These are phyloP conservation scores for Henckelia pumila DNA, from an alignment of 257 asterid species.

Conservation along the genomic window DNA sequence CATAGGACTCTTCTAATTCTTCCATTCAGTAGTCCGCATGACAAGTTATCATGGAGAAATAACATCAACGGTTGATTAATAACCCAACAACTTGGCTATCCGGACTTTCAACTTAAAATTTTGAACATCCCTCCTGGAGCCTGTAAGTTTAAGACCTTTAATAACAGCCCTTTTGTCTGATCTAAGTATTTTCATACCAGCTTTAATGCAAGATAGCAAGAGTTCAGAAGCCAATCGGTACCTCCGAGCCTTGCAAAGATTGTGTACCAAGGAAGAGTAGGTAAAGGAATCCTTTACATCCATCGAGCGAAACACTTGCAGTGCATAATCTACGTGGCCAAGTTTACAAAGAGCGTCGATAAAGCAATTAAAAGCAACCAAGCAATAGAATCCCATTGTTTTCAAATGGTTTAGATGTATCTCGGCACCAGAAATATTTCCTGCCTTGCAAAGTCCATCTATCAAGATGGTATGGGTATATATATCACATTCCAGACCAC, in stretches of 20 bases:
- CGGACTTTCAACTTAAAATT: slow-evolving; percentile 44
- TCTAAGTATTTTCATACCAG: slow-evolving; percentile 49
- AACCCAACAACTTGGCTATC: slow-evolving; percentile 43
- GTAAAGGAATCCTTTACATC: slow-evolving; percentile 68
- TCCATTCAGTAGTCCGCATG: slow-evolving; percentile 9
- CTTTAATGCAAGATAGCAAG: slow-evolving; percentile 53
- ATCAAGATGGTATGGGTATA: slow-evolving; percentile 77
- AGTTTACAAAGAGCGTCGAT: slow-evolving; percentile 62
- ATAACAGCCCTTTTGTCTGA: slow-evolving; percentile 56
- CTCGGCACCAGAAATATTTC: slow-evolving; percentile 51
- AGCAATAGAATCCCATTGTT: slow-evolving; percentile 45
- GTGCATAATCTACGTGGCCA: slow-evolving; percentile 64
- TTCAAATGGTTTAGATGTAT: slow-evolving; percentile 54
- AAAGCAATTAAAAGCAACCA: slow-evolving; percentile 75
- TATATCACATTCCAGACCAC: slow-evolving; percentile 58
- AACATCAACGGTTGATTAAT: slow-evolving; percentile 19
- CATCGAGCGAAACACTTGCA: slow-evolving; percentile 53
- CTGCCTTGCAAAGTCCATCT: slow-evolving; percentile 76
- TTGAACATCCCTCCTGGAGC: slow-evolving; percentile 35
- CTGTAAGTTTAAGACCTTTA: slow-evolving; percentile 47
- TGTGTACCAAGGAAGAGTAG: slow-evolving; percentile 69
- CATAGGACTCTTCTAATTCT: not conserved
- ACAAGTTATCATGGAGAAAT: not conserved
- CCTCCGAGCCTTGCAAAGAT: slow-evolving; percentile 63
- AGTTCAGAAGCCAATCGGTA: slow-evolving; percentile 63